These are phyloP conservation scores for Dothideomycetidae sp. DNA, from an alignment of 2,329 filamentous ascomycete genomes.

Conservation along the genomic window DNA sequence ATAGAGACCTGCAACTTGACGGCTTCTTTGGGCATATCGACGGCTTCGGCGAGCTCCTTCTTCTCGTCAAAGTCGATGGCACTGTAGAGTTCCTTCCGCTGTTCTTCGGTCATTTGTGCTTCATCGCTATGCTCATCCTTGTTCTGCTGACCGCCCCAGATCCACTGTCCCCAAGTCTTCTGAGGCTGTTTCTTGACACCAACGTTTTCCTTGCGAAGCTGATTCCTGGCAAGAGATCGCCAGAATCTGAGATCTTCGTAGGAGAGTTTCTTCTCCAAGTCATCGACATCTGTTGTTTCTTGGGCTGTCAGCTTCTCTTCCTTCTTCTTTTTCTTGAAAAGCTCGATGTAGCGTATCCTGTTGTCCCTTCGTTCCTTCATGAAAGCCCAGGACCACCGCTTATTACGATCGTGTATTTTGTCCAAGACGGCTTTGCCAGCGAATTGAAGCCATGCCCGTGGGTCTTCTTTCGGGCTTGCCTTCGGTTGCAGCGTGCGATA, in stretches of 20 bases:
- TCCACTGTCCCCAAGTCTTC: conserved; percentile 80
- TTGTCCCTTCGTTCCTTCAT: conserved; percentile 88
- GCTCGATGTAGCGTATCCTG: conserved; percentile 70
- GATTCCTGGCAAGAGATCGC: conserved; percentile 84
- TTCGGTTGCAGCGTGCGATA: conserved; percentile 90
- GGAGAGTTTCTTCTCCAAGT: conserved; percentile 70
- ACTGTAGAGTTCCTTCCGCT: conserved; percentile 90
- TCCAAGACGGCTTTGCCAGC: conserved; percentile 76
- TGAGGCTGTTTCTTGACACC: conserved; percentile 60
- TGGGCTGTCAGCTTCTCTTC: conserved; percentile 51
- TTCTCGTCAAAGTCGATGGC: conserved; percentile 99
- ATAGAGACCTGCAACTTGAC: conserved; percentile 88
- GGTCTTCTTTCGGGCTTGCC: conserved; percentile 72
- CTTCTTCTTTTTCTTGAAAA: conserved; percentile 86
- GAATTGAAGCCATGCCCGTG: conserved; percentile 82
- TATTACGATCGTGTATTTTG: conserved; percentile 91
- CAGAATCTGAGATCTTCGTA: conserved; percentile 98
- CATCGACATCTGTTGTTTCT: conserved; percentile 58
- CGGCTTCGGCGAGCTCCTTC: conserved; percentile 68
- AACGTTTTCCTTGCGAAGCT: conserved; percentile 88
- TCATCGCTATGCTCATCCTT: conserved; percentile 52
- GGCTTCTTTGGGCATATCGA: conserved; percentile 81
- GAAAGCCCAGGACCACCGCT: conserved; percentile 89
- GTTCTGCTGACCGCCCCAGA: conserved; percentile 64
- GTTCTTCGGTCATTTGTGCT: conserved; percentile 82